phyloP scores from a whole-genome alignment of 306 rosid genomes.

The Ochetophila trinervis region DNA sequence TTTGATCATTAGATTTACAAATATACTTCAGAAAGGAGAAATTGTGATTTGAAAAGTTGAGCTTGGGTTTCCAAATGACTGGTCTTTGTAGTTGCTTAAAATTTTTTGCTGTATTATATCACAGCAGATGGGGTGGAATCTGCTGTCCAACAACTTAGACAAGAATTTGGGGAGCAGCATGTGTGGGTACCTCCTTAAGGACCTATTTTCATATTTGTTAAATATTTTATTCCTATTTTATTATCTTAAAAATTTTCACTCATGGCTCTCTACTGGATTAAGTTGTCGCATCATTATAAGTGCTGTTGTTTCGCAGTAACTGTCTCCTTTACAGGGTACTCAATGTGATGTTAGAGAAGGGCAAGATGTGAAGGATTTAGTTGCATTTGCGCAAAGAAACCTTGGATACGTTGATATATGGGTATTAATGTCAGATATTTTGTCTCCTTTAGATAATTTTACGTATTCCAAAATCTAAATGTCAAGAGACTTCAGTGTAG shows the following conservation, averaged over 20 bases:
- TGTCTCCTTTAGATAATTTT: neutral
- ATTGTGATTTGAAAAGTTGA: no score
- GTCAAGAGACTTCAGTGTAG: neutral
- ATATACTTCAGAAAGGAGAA: neutral
- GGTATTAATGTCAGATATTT: constrained; percentile 45
- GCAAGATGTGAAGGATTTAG: constrained; percentile 78
- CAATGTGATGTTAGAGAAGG: constrained; percentile 80
- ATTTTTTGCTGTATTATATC: constrained; percentile 14
- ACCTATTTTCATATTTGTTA: constrained; percentile 27
- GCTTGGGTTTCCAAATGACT: constrained; percentile 6
- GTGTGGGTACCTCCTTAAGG: constrained; percentile 85
- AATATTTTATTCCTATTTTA: neutral
- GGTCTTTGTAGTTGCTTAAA: constrained; percentile 11
- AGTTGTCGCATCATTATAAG: constrained; percentile 23
- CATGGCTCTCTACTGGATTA: neutral
- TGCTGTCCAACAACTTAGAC: constrained; percentile 52
- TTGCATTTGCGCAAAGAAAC: constrained; percentile 66
- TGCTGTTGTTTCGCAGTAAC: constrained; percentile 20
- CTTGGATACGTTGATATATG: constrained; percentile 80
- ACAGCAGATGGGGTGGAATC: constrained; percentile 68
- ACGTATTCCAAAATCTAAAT: neutral
- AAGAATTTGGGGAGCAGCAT: constrained; percentile 84
- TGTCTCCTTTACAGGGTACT: constrained; percentile 56
- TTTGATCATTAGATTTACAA: constrained; percentile 20
- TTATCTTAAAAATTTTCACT: constrained; percentile 3